phyloP scores from a whole-genome alignment of 2,329 filamentous ascomycete species.

The Teratosphaeria viscida region DNA sequence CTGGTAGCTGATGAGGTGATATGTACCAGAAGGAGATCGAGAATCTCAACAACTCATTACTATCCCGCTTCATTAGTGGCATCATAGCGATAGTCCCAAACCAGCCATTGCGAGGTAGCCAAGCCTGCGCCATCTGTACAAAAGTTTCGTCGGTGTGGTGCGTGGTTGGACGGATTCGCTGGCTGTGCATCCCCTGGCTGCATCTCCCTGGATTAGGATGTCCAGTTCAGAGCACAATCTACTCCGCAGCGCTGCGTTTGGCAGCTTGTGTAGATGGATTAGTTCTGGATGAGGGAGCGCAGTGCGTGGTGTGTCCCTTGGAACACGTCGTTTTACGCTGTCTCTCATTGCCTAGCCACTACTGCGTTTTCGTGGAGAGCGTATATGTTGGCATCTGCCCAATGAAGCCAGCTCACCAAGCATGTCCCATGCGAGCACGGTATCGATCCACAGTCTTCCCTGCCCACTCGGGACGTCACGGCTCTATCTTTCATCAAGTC shows the following conservation, averaged over 20 bases:
- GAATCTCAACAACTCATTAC: background rate
- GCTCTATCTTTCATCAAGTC: background rate
- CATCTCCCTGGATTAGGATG: background rate
- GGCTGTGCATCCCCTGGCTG: background rate
- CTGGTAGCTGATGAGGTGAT: no score
- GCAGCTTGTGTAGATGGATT: background rate
- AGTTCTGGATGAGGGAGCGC: background rate
- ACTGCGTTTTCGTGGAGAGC: background rate
- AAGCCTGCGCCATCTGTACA: background rate
- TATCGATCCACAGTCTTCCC: background rate
- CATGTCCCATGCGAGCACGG: background rate
- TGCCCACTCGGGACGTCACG: background rate
- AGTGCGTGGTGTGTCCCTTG: no score
- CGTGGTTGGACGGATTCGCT: background rate
- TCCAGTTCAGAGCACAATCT: background rate
- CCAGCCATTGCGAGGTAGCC: background rate
- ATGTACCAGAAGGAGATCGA: background rate
- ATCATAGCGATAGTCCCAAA: background rate
- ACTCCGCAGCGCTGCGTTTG: background rate
- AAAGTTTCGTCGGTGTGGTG: background rate
- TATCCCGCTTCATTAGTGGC: background rate
- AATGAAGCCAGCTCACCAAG: background rate
- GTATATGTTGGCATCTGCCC: background rate
- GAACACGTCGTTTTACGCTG: background rate
- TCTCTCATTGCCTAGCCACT: background rate